These are phyloP conservation scores for Myriosclerotinia curreyana DNA, from an alignment of 2,329 filamentous ascomycete species.

Conservation along the genomic window DNA sequence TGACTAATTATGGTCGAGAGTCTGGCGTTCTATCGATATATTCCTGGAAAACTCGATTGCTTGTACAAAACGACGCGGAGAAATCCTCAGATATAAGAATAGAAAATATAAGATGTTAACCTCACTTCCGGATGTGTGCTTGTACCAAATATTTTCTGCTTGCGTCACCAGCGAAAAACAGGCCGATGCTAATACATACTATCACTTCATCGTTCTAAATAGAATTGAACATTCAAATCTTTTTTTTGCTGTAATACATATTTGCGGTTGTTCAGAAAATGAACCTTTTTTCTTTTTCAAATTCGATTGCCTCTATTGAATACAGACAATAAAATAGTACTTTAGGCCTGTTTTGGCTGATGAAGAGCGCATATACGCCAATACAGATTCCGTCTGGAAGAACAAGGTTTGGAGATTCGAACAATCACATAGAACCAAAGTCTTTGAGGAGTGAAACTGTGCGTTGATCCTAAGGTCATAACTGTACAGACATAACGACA, in stretches of 20 bases:
- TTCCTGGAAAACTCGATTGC: neutral
- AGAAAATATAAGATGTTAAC: neutral
- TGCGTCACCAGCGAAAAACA: no score
- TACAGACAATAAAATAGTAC: no score
- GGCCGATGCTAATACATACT: no score
- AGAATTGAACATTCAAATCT: no score
- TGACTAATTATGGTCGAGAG: neutral
- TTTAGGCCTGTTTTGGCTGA: no score
- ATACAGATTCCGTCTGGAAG: neutral
- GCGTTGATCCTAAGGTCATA: slow-evolving; percentile 12
- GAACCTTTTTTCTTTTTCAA: no score
- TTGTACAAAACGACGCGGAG: neutral
- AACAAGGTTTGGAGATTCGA: neutral
- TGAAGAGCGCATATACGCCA: neutral
- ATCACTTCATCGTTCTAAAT: no score
- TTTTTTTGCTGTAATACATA: no score
- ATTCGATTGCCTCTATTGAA: no score
- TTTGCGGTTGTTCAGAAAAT: no score
- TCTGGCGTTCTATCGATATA: neutral
- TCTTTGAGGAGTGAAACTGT: slow-evolving; percentile 9
- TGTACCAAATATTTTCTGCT: neutral
- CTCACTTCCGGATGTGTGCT: neutral
- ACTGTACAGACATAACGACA: slow-evolving; percentile 8
- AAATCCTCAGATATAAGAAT: neutral
- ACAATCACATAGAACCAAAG: neutral